phyloP scores from a whole-genome alignment of 345 rosid species.

The Gossypium herbaceum region DNA sequence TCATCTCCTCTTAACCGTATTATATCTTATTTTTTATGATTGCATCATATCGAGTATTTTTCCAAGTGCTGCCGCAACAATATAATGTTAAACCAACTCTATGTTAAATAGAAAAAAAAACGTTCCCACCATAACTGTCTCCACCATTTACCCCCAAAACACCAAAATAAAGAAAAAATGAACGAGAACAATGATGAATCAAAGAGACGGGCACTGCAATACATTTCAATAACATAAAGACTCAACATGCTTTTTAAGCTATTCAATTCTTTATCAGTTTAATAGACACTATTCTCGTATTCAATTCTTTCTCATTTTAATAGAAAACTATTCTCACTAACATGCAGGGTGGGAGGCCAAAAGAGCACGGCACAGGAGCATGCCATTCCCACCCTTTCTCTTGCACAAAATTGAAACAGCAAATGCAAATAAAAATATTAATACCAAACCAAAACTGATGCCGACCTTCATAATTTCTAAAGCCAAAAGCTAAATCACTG shows the following conservation, averaged over 20 bases:
- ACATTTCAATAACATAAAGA: background rate
- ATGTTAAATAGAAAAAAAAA: too few species aligned
- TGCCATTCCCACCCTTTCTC: background rate
- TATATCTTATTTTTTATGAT: too few species aligned
- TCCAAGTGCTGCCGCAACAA: too few species aligned
- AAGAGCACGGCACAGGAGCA: too few species aligned
- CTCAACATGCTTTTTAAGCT: background rate
- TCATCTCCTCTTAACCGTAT: too few species aligned
- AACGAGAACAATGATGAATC: background rate
- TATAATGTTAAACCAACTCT: too few species aligned
- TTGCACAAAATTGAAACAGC: background rate
- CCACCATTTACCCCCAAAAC: too few species aligned
- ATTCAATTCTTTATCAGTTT: background rate
- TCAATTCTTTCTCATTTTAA: background rate
- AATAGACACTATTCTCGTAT: background rate
- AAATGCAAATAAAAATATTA: background rate
- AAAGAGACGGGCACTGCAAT: background rate
- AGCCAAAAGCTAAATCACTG: slow-evolving; percentile 39
- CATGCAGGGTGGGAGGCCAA: background rate
- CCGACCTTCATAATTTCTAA: background rate
- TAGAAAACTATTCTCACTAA: background rate
- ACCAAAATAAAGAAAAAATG: too few species aligned
- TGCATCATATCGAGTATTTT: too few species aligned
- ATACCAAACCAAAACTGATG: slow-evolving; percentile 9
- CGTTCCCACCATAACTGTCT: too few species aligned